Conservation (phyloP, 2,329 filamentous ascomycete species). For the Apiospora pterosperma region DNA sequence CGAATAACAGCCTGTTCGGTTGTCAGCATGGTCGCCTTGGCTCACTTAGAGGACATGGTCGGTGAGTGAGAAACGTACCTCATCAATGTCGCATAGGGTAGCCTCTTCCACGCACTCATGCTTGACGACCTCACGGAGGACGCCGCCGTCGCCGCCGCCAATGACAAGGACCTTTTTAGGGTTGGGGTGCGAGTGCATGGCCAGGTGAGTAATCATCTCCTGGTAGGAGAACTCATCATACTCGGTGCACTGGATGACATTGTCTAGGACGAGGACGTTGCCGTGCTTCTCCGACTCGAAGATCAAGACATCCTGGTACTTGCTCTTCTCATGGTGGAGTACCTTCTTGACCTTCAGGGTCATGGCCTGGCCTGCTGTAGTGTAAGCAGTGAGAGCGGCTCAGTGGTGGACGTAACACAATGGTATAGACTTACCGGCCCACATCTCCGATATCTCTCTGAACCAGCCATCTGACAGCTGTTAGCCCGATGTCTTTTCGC, state of each 20-base stretch:
- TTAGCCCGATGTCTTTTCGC: not conserved
- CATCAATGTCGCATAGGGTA: constrained; percentile 96
- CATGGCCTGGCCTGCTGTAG: constrained; percentile 80
- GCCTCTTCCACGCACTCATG: constrained; percentile 96
- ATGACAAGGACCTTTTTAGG: constrained; percentile 99
- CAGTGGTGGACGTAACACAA: not conserved
- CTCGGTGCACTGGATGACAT: constrained; percentile 98
- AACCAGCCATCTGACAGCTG: constrained; percentile 89
- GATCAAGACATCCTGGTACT: constrained; percentile 98
- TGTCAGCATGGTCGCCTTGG: not conserved
- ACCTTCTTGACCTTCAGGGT: constrained; percentile 97
- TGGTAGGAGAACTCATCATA: constrained; percentile 99
- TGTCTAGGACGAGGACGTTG: constrained; percentile 94
- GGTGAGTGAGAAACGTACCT: constrained; percentile 54
- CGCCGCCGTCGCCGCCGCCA: constrained; percentile 94
- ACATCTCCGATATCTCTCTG: constrained; percentile 98
- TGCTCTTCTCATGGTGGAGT: constrained; percentile 97
- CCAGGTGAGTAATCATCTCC: constrained; percentile 99
- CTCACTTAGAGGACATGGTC: not conserved
- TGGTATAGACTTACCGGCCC: constrained; percentile 60
- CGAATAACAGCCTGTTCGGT: constrained; percentile 80
- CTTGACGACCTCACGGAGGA: constrained; percentile 98
- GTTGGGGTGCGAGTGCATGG: constrained; percentile 97
- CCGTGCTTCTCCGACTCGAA: constrained; percentile 98
- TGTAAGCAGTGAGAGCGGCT: constrained; percentile 2